A percentile compares a stretch with the other conserved stretches of the same genome.
These are phyloP conservation scores for Waitea zeae DNA, from an alignment of 1,284 basidiomycete species.

Conservation along the genomic window DNA sequence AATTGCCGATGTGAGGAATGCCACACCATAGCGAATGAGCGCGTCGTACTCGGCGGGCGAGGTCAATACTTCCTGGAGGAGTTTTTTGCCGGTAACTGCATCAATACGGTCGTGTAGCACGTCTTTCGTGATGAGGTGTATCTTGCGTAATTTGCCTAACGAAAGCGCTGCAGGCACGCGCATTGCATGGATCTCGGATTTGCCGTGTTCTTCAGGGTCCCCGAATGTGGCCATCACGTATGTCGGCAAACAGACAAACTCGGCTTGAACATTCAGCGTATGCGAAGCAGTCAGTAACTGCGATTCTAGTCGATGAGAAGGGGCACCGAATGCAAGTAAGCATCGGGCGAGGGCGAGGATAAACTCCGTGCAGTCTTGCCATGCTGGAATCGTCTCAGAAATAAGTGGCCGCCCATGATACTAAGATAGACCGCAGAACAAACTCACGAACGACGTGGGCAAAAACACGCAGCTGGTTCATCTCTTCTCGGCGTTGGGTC, in stretches of 20 bases:
- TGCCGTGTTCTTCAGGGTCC: conserved; percentile 58
- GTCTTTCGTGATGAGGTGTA: conserved; percentile 58
- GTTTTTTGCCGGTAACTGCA: conserved; percentile 45
- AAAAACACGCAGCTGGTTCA: too few species aligned
- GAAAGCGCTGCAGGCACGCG: conserved; percentile 59
- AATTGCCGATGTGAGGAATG: conserved; percentile 51
- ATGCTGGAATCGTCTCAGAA: too few species aligned
- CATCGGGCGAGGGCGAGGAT: conserved; percentile 44
- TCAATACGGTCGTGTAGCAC: conserved; percentile 79
- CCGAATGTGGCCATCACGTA: conserved; percentile 76
- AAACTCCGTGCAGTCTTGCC: too few species aligned
- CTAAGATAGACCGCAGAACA: too few species aligned
- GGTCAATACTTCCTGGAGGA: conserved; percentile 29
- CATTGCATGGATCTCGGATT: conserved; percentile 70
- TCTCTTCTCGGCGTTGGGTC: too few species aligned
- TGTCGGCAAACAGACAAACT: conserved; percentile 65
- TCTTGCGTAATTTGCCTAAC: conserved; percentile 59
- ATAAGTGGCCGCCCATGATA: too few species aligned
- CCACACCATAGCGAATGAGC: conserved; percentile 41
- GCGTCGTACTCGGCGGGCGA: conserved; percentile 42
- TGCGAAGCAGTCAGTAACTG: conserved; percentile 59
- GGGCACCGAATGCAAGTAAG: conserved; percentile 55
- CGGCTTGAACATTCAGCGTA: conserved; percentile 70
- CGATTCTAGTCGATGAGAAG: conserved; percentile 53
- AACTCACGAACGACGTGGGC: too few species aligned